Conservation (phyloP, 2,329 filamentous ascomycete species). For the Aspergillus neotritici region DNA sequence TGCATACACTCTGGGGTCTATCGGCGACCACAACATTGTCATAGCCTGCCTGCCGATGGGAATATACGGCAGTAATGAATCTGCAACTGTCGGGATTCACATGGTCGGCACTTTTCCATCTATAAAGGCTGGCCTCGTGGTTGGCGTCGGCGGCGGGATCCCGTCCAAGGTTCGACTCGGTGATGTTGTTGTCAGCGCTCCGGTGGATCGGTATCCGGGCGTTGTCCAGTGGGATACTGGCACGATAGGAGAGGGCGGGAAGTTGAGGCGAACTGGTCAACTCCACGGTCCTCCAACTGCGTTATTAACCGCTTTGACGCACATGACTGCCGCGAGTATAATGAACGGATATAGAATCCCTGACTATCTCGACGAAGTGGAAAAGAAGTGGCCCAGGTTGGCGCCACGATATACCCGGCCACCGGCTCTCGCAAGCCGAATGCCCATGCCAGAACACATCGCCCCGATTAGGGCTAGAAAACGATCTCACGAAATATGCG, state of each 20-base stretch:
- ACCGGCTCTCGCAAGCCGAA: too few species aligned
- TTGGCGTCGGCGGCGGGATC: constrained; percentile 38
- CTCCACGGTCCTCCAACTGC: constrained; percentile 1
- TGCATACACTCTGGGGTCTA: background rate
- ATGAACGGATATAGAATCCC: too few species aligned
- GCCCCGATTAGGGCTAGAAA: background rate
- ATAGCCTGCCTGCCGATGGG: constrained; percentile 2
- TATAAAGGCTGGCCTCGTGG: constrained; percentile 32
- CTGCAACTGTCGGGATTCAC: constrained; percentile 10
- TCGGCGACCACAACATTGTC: constrained; percentile 7
- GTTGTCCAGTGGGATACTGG: constrained; percentile 26
- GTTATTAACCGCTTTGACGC: background rate
- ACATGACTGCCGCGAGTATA: too few species aligned
- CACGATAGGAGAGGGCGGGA: constrained; percentile 7
- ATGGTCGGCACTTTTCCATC: constrained; percentile 15
- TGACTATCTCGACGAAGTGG: too few species aligned
- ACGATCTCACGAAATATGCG: background rate
- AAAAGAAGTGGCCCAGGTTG: too few species aligned
- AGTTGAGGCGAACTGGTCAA: background rate
- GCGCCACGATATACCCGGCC: too few species aligned
- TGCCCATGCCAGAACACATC: too few species aligned
- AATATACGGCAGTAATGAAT: constrained; percentile 20
- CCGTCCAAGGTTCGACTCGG: constrained; percentile 25
- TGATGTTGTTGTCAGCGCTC: constrained; percentile 24
- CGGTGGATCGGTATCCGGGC: constrained; percentile 9